phyloP scores from a whole-genome alignment of 495 filamentous ascomycete genomes.

The Talaromyces thailandensis region DNA sequence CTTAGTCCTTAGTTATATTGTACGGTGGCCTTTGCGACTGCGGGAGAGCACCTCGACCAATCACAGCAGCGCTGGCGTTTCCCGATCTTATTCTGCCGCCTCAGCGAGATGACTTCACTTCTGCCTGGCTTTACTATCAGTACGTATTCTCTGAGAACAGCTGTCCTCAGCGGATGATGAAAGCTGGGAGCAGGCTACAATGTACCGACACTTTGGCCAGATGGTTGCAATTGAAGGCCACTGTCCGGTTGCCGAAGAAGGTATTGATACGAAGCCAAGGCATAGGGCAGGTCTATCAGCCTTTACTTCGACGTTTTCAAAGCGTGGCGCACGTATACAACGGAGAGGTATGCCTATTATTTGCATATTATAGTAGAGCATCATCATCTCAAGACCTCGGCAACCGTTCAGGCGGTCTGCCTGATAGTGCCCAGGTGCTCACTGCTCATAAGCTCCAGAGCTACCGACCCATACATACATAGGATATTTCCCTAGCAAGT shows the following conservation, averaged over 20 bases:
- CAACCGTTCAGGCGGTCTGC: not conserved
- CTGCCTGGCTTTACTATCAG: not conserved
- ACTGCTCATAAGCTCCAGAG: not conserved
- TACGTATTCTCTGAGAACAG: not conserved
- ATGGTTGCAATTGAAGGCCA: too few relatives aligned
- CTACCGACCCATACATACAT: too few relatives aligned
- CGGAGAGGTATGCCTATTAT: not conserved
- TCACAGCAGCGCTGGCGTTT: not conserved
- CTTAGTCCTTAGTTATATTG: too few relatives aligned
- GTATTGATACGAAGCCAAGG: too few relatives aligned
- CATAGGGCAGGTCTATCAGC: not conserved
- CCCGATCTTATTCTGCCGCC: constrained; percentile 3
- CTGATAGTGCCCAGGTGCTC: not conserved
- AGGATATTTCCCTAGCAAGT: too few relatives aligned
- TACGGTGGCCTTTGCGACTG: constrained; percentile 9
- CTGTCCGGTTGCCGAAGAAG: too few relatives aligned
- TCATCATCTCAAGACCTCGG: not conserved
- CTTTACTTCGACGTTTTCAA: not conserved
- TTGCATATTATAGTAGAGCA: not conserved
- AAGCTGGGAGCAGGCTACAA: not conserved
- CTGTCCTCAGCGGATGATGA: not conserved
- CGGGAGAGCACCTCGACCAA: not conserved
- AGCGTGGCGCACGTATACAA: not conserved
- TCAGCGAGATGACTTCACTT: not conserved
- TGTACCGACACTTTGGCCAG: not conserved